Conservation (phyloP, 208 protist species). For the Crithidia sp. region DNA sequence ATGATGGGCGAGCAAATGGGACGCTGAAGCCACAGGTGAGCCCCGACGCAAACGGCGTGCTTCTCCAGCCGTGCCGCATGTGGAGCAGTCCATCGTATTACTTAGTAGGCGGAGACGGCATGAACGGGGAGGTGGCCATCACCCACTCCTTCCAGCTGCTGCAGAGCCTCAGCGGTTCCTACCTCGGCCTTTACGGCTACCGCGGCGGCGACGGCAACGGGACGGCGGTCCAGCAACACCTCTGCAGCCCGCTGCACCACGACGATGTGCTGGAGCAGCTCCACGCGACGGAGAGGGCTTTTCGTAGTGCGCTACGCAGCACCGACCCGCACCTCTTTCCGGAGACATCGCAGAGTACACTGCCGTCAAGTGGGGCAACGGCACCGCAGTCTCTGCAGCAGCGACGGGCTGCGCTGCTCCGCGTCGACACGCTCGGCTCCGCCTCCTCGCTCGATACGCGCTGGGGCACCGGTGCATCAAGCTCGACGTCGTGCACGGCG, state of each 20-base stretch:
- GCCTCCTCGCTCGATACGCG: too few species aligned
- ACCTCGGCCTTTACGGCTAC: constrained; percentile 28
- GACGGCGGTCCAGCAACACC: constrained; percentile 12
- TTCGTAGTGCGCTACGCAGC: constrained; percentile 25
- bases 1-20: constrained; percentile 14
- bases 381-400: constrained; percentile 4
- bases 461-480: not conserved
- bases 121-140: constrained; percentile 17
- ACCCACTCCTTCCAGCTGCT: constrained; percentile 30
- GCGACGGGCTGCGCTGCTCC: not conserved
- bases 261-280: constrained; percentile 23
- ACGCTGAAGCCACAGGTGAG: constrained; percentile 17
- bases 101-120: constrained; percentile 29
- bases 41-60: constrained; percentile 32
- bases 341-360: not conserved
- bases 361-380: not conserved
- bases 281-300: constrained; percentile 24
- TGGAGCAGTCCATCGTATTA: constrained; percentile 36
- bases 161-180: constrained; percentile 27
- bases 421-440: too few species aligned
- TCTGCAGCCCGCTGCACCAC: constrained; percentile 25
- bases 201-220: not conserved
- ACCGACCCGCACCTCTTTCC: constrained; percentile 31
- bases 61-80: constrained; percentile 34
- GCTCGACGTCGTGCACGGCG: constrained; percentile 15